phyloP scores from a whole-genome alignment of 805 yeast genomes.

The Hanseniaspora osmophila region DNA sequence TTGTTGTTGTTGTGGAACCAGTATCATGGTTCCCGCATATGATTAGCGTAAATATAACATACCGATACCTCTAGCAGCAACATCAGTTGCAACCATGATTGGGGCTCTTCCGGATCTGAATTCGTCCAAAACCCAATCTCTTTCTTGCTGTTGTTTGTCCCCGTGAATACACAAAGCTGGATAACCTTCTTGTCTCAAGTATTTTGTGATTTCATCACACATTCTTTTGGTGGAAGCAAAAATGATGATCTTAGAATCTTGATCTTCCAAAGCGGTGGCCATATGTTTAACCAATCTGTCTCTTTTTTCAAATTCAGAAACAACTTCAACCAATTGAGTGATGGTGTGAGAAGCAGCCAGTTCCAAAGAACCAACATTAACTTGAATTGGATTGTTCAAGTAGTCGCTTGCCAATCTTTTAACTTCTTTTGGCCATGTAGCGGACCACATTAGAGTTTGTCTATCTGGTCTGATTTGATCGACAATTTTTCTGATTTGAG shows the following conservation, averaged over 20 bases:
- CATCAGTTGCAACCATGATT: constrained; percentile 98
- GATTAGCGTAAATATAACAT: no score
- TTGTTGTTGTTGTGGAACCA: no score
- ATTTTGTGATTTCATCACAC: constrained; percentile 88
- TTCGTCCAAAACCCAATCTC: constrained; percentile 95
- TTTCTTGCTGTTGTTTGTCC: constrained; percentile 92
- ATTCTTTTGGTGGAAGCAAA: constrained; percentile 96
- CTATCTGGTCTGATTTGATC: constrained; percentile 98
- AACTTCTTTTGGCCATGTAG: constrained; percentile 99
- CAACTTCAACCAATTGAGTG: constrained; percentile 83
- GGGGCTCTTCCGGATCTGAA: constrained; percentile 88
- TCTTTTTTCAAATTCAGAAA: constrained; percentile 85
- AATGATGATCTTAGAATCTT: constrained; percentile 65
- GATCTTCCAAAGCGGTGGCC: constrained; percentile 59
- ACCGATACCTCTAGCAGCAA: constrained; percentile 99
- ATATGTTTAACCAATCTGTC: constrained; percentile 76
- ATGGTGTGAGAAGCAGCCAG: constrained; percentile 93
- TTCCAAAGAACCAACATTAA: constrained; percentile 89
- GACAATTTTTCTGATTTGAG: constrained; percentile 95
- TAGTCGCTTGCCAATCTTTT: constrained; percentile 86
- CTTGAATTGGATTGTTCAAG: constrained; percentile 86
- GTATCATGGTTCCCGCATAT: no score
- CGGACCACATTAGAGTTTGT: constrained; percentile 99
- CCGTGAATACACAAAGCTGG: constrained; percentile 98
- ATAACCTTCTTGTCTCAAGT: constrained; percentile 93